Evolutionary conservation across 805 yeast species (phyloP).

Genomic region (Peterozyma toletana): DNA sequence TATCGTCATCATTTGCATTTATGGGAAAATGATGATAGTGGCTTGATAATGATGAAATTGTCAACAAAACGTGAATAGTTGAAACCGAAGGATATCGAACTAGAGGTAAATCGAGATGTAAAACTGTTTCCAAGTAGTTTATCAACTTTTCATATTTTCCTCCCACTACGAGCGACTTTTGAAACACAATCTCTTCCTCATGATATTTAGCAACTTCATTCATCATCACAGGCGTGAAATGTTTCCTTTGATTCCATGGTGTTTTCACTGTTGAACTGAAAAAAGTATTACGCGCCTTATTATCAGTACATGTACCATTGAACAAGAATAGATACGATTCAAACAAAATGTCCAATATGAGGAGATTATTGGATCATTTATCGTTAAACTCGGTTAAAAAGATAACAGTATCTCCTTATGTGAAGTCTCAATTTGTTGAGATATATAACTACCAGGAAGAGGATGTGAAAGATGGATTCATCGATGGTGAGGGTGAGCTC

Average conservation of each 20-base stretch:
- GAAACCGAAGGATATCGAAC: conserved; percentile 24
- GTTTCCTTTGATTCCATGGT: too few relatives aligned
- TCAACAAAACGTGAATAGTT: conserved; percentile 24
- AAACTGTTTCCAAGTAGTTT: conserved; percentile 23
- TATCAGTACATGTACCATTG: too few relatives aligned
- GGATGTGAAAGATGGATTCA: background rate
- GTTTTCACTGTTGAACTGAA: too few relatives aligned
- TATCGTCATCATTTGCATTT: conserved; percentile 17
- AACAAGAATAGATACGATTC: too few relatives aligned
- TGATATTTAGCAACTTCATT: conserved; percentile 1
- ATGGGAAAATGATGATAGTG: conserved; percentile 17
- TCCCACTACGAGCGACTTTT: conserved; percentile 9
- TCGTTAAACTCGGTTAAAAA: background rate
- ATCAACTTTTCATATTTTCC: conserved; percentile 28
- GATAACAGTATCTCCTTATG: background rate
- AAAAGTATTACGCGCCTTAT: too few relatives aligned
- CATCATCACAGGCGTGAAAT: background rate
- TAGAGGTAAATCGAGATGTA: conserved; percentile 15
- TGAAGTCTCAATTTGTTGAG: background rate
- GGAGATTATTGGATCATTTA: too few relatives aligned
- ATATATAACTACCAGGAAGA: background rate
- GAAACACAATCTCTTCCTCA: conserved; percentile 9
- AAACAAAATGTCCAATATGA: too few relatives aligned
- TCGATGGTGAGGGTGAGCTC: background rate
- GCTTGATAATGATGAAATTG: conserved; percentile 26